Conservation (phyloP, 2,329 filamentous ascomycete genomes). For the Elsinoe necatrix region DNA sequence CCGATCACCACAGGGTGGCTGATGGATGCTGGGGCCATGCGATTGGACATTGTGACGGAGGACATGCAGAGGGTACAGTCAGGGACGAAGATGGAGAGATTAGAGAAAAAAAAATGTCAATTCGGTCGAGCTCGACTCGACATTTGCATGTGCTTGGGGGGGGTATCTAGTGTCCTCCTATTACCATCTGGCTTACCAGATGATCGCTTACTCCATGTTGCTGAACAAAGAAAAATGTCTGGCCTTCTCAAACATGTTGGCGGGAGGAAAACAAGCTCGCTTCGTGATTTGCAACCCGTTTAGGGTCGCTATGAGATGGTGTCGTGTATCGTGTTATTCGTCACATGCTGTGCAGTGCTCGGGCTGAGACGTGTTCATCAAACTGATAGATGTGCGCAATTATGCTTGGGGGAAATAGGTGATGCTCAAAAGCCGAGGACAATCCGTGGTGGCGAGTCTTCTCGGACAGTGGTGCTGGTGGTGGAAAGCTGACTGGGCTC, state of each 20-base stretch:
- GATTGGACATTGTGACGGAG: no score
- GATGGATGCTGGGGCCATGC: no score
- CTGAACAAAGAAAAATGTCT: neutral
- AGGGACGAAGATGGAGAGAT: neutral
- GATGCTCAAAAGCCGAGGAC: constrained; percentile 2
- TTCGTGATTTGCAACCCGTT: neutral
- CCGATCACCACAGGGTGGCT: no score
- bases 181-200: neutral
- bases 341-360: neutral
- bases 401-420: neutral
- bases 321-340: constrained; percentile 6
- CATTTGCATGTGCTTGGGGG: neutral
- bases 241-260: neutral
- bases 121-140: constrained; percentile 4
- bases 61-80: neutral
- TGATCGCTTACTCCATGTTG: neutral
- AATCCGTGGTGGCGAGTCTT: neutral
- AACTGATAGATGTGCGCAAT: neutral
- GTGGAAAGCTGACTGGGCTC: constrained; percentile 12
- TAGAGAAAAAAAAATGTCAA: neutral
- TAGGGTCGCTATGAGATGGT: neutral
- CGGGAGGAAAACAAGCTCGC: neutral
- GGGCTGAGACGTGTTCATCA: neutral
- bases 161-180: constrained; percentile 12
- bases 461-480: constrained; percentile 4